Evolutionary conservation across 164 flowering plant genomes (phyloP).

Genomic region (Macadamia tetraphylla): DNA sequence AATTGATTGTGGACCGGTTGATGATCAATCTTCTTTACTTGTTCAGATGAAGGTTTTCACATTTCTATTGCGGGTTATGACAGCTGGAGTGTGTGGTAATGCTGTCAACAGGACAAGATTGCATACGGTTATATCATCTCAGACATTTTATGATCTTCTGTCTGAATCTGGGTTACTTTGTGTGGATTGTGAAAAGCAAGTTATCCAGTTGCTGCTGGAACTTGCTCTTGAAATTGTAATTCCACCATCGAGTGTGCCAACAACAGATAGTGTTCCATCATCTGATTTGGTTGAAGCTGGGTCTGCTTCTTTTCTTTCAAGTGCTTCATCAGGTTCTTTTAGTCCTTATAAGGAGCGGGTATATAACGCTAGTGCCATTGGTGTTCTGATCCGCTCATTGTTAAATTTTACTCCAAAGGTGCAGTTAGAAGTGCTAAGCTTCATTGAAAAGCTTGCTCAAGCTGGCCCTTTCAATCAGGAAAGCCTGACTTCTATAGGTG

Average conservation of each 20-base stretch:
- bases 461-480: slow-evolving; percentile 88
- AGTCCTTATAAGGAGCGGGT: slow-evolving; percentile 67
- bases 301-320: slow-evolving; percentile 41
- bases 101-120: slow-evolving; percentile 67
- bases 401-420: slow-evolving; percentile 86
- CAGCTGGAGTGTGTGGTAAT: slow-evolving; percentile 79
- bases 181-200: slow-evolving; percentile 86
- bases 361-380: slow-evolving; percentile 88
- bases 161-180: slow-evolving; percentile 86
- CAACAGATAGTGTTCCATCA: slow-evolving; percentile 37
- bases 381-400: slow-evolving; percentile 71
- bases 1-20: slow-evolving; percentile 29
- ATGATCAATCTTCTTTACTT: slow-evolving; percentile 35
- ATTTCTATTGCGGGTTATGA: slow-evolving; percentile 74
- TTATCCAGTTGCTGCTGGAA: slow-evolving; percentile 84
- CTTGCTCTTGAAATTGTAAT: slow-evolving; percentile 89
- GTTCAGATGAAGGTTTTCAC: slow-evolving; percentile 63
- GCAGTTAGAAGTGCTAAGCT: slow-evolving; percentile 74
- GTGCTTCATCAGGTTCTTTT: slow-evolving; percentile 50
- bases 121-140: slow-evolving; percentile 69
- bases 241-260: slow-evolving; percentile 57
- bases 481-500: slow-evolving; percentile 91
- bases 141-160: slow-evolving; percentile 82
- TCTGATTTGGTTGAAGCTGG: slow-evolving; percentile 38
- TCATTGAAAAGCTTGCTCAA: slow-evolving; percentile 80